Conservation (phyloP, 1,284 basidiomycete genomes). For the Malassezia cuniculi region DNA sequence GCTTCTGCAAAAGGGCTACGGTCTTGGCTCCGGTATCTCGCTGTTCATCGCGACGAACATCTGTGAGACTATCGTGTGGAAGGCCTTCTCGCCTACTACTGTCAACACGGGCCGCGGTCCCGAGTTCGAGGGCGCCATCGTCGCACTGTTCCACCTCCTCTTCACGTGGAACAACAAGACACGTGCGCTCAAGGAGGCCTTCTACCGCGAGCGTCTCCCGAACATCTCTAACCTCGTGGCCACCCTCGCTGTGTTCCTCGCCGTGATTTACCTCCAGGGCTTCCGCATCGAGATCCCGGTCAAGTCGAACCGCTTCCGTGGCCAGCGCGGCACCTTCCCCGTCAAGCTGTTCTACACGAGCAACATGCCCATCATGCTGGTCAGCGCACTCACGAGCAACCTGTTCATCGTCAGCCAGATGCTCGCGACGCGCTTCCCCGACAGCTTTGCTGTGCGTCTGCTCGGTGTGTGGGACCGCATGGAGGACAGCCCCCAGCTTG, state of each 20-base stretch:
- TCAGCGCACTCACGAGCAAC: slow-evolving; percentile 82
- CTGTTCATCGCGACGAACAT: slow-evolving; percentile 99
- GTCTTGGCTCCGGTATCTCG: slow-evolving; percentile 93
- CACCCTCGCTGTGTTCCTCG: slow-evolving; percentile 77
- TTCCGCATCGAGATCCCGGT: slow-evolving; percentile 98
- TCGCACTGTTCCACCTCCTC: slow-evolving; percentile 89
- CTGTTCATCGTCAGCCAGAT: slow-evolving; percentile 95
- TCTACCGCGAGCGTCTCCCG: slow-evolving; percentile 91
- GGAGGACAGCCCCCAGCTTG: slow-evolving; percentile 82
- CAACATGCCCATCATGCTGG: slow-evolving; percentile 99
- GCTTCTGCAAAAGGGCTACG: slow-evolving; percentile 95
- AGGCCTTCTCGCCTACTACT: slow-evolving; percentile 94
- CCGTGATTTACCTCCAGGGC: slow-evolving; percentile 95
- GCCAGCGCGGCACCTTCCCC: slow-evolving; percentile 86
- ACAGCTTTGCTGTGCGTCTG: slow-evolving; percentile 75
- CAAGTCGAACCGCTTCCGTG: slow-evolving; percentile 89
- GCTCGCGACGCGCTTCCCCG: slow-evolving; percentile 73
- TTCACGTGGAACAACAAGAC: slow-evolving; percentile 99
- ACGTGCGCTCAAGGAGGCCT: slow-evolving; percentile 88
- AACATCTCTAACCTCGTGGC: slow-evolving; percentile 96
- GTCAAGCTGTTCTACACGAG: slow-evolving; percentile 98
- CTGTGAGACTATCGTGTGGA: slow-evolving; percentile 98
- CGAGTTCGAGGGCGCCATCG: slow-evolving; percentile 92
- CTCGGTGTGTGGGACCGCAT: slow-evolving; percentile 94
- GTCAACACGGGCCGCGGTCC: slow-evolving; percentile 95